Percentiles rank a stretch among this genome's conserved stretches.
These are phyloP conservation scores for Strobilomyces dryophilus DNA, from an alignment of 768 basidiomycete species.

Conservation along the genomic window DNA sequence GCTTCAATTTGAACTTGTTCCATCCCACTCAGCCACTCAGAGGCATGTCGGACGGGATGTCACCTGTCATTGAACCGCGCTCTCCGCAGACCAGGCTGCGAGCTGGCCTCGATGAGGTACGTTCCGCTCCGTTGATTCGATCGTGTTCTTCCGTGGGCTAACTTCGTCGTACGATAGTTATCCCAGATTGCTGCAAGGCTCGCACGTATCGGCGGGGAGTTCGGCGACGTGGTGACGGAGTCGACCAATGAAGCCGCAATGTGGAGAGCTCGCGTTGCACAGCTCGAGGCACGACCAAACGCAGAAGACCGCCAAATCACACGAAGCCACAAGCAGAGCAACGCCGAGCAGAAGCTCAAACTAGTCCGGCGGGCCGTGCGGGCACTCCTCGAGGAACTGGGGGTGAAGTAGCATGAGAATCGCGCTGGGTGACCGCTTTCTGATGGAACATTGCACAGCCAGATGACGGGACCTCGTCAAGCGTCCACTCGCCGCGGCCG, in stretches of 20 bases:
- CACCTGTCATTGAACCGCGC: neutral
- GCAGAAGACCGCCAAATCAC: slow-evolving; percentile 26
- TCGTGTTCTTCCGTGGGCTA: neutral
- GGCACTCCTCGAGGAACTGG: slow-evolving; percentile 40
- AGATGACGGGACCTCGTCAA: slow-evolving; percentile 16
- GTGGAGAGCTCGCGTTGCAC: slow-evolving; percentile 28
- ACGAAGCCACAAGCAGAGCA: slow-evolving; percentile 32
- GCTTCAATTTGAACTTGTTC: neutral
- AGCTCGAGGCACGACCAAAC: slow-evolving; percentile 34
- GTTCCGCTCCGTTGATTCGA: neutral
- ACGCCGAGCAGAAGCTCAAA: slow-evolving; percentile 27
- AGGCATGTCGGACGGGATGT: slow-evolving; percentile 3
- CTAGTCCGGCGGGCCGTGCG: slow-evolving; percentile 39
- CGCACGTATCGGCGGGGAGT: slow-evolving; percentile 30
- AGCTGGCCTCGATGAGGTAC: slow-evolving; percentile 28
- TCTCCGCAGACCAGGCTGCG: slow-evolving; percentile 20
- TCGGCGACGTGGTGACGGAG: slow-evolving; percentile 16
- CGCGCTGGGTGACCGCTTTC: neutral
- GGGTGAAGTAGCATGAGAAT: slow-evolving; percentile 23
- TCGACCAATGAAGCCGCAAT: slow-evolving; percentile 21
- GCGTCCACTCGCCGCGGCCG: slow-evolving; percentile 10
- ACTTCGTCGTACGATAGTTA: slow-evolving; percentile 10
- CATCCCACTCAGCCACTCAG: neutral
- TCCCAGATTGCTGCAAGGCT: slow-evolving; percentile 27
- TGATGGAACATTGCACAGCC: slow-evolving; percentile 13